phyloP scores from a whole-genome alignment of 2,329 filamentous ascomycete species.

The Aspergillus sp. region DNA sequence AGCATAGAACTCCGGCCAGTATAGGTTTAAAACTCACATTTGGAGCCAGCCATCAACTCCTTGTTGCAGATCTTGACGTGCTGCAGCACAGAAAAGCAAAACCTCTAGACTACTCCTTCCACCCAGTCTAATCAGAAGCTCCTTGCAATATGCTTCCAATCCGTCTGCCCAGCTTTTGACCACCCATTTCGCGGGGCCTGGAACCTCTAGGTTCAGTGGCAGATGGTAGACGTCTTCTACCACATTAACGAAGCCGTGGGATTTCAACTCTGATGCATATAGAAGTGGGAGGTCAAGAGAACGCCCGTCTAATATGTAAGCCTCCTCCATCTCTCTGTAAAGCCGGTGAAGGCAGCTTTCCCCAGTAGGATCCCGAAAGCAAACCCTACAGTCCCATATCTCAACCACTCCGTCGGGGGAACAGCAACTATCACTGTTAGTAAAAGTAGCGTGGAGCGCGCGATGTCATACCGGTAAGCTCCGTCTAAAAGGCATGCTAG shows the following conservation, averaged over 20 bases:
- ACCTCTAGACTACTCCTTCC: neutral
- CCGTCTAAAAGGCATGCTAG: neutral
- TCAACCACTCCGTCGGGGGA: neutral
- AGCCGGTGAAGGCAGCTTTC: neutral
- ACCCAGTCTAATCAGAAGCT: neutral
- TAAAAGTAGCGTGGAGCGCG: neutral
- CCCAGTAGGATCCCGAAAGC: neutral
- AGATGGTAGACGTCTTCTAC: slow-evolving; percentile 2
- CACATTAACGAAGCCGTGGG: neutral
- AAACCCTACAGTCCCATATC: neutral
- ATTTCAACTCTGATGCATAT: neutral
- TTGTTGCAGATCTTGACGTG: neutral
- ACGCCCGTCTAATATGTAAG: neutral
- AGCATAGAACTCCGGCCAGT: too few relatives aligned
- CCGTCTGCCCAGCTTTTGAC: neutral
- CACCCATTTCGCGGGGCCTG: neutral
- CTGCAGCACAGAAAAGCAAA: neutral
- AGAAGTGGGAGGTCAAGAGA: slow-evolving; percentile 1
- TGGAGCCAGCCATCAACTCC: slow-evolving; percentile 1
- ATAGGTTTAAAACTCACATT: neutral
- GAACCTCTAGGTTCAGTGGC: neutral
- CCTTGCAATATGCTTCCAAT: slow-evolving; percentile 3
- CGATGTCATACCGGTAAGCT: neutral
- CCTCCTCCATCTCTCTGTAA: neutral
- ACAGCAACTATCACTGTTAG: neutral